Evolutionary conservation across 306 rosid species (phyloP).

Genomic region (Lupinus albus): DNA sequence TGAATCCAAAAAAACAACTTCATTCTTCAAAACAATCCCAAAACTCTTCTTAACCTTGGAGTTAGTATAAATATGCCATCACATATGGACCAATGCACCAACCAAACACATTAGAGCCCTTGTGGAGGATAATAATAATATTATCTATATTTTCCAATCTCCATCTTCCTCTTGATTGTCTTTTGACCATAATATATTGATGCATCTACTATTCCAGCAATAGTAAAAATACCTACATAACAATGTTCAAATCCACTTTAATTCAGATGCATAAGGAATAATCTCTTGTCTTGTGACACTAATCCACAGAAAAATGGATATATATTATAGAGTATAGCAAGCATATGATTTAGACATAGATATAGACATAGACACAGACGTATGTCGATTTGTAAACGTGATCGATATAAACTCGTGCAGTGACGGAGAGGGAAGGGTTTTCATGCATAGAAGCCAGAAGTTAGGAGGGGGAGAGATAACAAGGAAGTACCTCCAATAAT

Average conservation of each 20-base stretch:
- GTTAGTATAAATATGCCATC: slow-evolving; percentile 9
- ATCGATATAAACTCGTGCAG: neutral
- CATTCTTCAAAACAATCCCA: slow-evolving; percentile 31
- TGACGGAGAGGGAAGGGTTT: neutral
- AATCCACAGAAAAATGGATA: neutral
- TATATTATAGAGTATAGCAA: neutral
- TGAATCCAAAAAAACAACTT: slow-evolving; percentile 28
- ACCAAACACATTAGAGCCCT: slow-evolving; percentile 29
- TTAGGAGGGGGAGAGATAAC: slow-evolving; percentile 36
- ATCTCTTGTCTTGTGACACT: neutral
- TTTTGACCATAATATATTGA: slow-evolving; percentile 71
- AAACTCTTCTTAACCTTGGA: slow-evolving; percentile 29
- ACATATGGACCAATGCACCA: slow-evolving; percentile 26
- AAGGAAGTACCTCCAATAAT: slow-evolving; percentile 76
- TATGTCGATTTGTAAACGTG: neutral
- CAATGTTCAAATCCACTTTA: slow-evolving; percentile 20
- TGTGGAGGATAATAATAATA: slow-evolving; percentile 25
- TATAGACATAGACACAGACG: neutral
- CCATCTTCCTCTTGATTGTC: slow-evolving; percentile 71
- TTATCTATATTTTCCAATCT: slow-evolving; percentile 62
- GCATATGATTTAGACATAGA: neutral
- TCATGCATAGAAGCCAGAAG: neutral
- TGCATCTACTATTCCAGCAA: slow-evolving; percentile 83
- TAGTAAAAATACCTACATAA: slow-evolving; percentile 65
- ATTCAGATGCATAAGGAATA: slow-evolving; percentile 25